These are phyloP conservation scores for Herpetospermum pedunculosum DNA, from an alignment of 306 rosid species.

Conservation along the genomic window DNA sequence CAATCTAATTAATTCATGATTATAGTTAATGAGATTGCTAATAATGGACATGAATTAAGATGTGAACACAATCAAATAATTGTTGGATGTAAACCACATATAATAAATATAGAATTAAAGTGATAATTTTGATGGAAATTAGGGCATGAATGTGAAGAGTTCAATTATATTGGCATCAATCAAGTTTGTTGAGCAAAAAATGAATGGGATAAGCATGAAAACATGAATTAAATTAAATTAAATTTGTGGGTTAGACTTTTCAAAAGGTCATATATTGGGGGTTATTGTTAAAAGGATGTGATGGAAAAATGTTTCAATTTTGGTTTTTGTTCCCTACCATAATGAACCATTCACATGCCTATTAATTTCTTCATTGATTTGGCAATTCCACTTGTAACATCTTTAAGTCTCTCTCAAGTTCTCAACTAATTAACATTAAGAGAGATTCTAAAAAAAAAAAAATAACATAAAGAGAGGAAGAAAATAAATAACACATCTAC, in stretches of 20 bases:
- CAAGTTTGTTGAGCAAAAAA: not conserved
- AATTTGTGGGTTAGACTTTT: not conserved
- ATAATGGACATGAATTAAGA: not conserved
- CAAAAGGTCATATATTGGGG: not conserved
- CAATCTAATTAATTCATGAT: not conserved
- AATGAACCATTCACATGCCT: slow-evolving; percentile 3
- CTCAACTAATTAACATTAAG: not conserved
- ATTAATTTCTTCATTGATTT: slow-evolving; percentile 1
- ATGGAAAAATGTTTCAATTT: not conserved
- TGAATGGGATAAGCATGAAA: not conserved
- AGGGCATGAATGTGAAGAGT: not conserved
- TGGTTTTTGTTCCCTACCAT: slow-evolving; percentile 8
- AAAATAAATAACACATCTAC: not conserved
- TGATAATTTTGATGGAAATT: not conserved
- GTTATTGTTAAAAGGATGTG: not conserved
- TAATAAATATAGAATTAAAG: no score
- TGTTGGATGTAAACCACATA: not conserved
- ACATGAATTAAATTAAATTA: not conserved
- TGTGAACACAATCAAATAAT: no score
- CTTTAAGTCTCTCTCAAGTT: not conserved
- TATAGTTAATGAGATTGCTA: not conserved
- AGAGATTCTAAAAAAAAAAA: no score
- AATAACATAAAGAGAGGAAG: no score
- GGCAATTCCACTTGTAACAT: not conserved
- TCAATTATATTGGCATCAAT: not conserved